Conservation (phyloP, 768 basidiomycete species). For the Termitomyces heimii region DNA sequence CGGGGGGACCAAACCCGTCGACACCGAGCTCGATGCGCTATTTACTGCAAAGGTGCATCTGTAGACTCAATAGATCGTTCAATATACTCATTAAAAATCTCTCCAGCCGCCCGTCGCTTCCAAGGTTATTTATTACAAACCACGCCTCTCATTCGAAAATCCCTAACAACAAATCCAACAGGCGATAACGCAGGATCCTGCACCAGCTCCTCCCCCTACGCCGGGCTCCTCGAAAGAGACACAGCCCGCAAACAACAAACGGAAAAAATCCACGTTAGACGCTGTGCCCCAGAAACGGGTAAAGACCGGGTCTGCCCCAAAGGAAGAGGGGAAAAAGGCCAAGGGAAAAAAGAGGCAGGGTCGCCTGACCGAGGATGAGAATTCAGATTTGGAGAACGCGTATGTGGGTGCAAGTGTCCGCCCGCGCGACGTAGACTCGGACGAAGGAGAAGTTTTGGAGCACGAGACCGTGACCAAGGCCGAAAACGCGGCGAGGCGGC, state of each 20-base stretch:
- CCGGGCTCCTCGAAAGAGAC: slow-evolving; percentile 19
- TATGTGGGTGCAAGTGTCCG: slow-evolving; percentile 13
- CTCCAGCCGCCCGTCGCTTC: slow-evolving; percentile 13
- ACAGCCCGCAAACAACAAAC: slow-evolving; percentile 29
- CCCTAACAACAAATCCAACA: background rate
- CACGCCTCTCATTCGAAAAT: background rate
- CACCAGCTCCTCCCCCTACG: slow-evolving; percentile 9
- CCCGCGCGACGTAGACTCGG: slow-evolving; percentile 13
- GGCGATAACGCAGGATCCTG: slow-evolving; percentile 8
- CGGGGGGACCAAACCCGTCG: slow-evolving; percentile 33
- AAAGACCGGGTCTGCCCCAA: slow-evolving; percentile 17
- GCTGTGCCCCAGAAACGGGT: slow-evolving; percentile 18
- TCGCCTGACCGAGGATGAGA: slow-evolving; percentile 18
- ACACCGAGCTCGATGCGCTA: slow-evolving; percentile 57
- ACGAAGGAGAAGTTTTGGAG: slow-evolving; percentile 20
- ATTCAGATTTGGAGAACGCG: slow-evolving; percentile 30
- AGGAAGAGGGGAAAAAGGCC: slow-evolving; percentile 14
- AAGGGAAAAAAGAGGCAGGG: slow-evolving; percentile 14
- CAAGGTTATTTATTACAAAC: background rate
- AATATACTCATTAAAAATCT: background rate
- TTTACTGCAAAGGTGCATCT: slow-evolving; percentile 50
- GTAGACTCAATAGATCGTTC: background rate
- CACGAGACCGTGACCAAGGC: slow-evolving; percentile 54
- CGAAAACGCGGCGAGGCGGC: slow-evolving; percentile 24
- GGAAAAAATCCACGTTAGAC: slow-evolving; percentile 27